Conservation (phyloP, 139 green algal species). For the Picochlorum costavermella region DNA sequence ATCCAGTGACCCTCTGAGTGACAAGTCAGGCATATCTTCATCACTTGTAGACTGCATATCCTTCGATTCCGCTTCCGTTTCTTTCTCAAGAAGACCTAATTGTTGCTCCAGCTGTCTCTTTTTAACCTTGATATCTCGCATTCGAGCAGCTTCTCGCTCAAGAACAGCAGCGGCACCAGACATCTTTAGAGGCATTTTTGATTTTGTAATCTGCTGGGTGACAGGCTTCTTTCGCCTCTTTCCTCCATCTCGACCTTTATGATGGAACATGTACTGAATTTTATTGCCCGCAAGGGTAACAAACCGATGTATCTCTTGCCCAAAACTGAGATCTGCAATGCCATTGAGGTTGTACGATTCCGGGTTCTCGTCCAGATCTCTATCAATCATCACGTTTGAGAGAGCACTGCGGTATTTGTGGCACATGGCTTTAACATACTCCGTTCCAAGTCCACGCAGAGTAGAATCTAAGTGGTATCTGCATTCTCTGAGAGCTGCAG, state of each 20-base stretch:
- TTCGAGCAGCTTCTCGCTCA: not conserved
- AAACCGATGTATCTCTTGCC: slow-evolving; percentile 1
- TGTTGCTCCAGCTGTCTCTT: not conserved
- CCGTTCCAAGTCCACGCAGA: slow-evolving; percentile 19
- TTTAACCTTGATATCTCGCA: not conserved
- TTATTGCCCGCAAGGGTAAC: not conserved
- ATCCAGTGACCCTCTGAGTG: not conserved
- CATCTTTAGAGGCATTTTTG: not conserved
- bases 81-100: not conserved
- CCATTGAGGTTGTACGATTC: slow-evolving; percentile 1
- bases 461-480: slow-evolving; percentile 17
- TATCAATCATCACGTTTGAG: slow-evolving; percentile 6
- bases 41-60: slow-evolving; percentile 1
- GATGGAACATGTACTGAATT: not conserved
- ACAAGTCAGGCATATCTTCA: slow-evolving; percentile 1
- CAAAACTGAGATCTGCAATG: slow-evolving; percentile 21
- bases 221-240: not conserved
- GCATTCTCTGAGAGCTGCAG: slow-evolving; percentile 14
- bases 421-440: slow-evolving; percentile 7
- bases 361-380: not conserved
- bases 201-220: not conserved
- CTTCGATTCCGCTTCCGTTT: not conserved
- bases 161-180: not conserved
- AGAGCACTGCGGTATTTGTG: slow-evolving; percentile 13
- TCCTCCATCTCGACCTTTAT: not conserved